These are phyloP conservation scores for Cordyceps javanica DNA, from an alignment of 2,329 filamentous ascomycete species.

Conservation along the genomic window DNA sequence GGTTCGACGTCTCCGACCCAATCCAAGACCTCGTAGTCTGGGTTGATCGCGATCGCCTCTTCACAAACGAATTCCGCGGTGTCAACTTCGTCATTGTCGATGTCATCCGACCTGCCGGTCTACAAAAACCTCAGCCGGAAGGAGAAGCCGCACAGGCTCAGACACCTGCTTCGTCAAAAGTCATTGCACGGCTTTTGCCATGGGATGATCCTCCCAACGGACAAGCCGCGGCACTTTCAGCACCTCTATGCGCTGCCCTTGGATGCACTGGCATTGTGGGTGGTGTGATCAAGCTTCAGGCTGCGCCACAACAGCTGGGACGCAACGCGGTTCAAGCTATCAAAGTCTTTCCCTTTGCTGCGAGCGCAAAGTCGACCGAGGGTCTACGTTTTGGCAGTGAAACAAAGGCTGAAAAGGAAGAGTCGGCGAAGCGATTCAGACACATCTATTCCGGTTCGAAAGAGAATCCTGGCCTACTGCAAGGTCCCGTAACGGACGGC, in stretches of 20 bases:
- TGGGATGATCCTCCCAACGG: slow-evolving; percentile 88
- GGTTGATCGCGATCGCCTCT: slow-evolving; percentile 73
- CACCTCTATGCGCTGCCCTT: slow-evolving; percentile 66
- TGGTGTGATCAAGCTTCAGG: slow-evolving; percentile 80
- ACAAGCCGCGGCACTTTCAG: slow-evolving; percentile 73
- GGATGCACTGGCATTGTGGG: slow-evolving; percentile 70
- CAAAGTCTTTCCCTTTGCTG: slow-evolving; percentile 75
- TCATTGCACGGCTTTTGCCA: slow-evolving; percentile 67
- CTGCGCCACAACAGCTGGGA: slow-evolving; percentile 66
- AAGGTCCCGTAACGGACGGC: slow-evolving; percentile 84
- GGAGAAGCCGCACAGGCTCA: slow-evolving; percentile 55
- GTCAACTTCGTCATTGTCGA: slow-evolving; percentile 74
- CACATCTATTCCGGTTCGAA: slow-evolving; percentile 60
- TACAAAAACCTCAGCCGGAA: slow-evolving; percentile 65
- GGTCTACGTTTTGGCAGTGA: slow-evolving; percentile 84
- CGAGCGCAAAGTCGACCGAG: slow-evolving; percentile 49
- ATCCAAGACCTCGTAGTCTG: slow-evolving; percentile 65
- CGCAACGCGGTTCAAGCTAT: slow-evolving; percentile 59
- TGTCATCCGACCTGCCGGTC: slow-evolving; percentile 74
- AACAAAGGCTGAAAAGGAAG: slow-evolving; percentile 75
- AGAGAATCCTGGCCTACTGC: slow-evolving; percentile 56
- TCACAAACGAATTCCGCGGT: slow-evolving; percentile 66
- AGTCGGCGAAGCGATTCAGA: slow-evolving; percentile 64
- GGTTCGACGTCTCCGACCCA: slow-evolving; percentile 65
- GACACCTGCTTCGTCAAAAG: slow-evolving; percentile 39